Evolutionary conservation across 371 early-diverging fungal genomes (phyloP), one percentile per base, ranked within the genome.

Genomic region (Dichotomocladium elegans): DNA sequence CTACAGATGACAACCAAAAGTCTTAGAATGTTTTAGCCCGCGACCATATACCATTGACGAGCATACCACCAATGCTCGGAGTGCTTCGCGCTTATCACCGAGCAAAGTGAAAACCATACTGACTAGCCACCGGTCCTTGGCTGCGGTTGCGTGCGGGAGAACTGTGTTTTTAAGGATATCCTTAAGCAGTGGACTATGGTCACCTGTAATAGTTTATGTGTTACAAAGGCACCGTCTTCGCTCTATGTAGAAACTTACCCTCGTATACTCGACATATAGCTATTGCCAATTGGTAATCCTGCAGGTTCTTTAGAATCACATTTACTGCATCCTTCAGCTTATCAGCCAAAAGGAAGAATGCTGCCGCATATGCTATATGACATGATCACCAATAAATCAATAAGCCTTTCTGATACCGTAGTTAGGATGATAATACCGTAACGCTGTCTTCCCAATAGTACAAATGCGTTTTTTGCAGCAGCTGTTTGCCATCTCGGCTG

Each of bases 381-480:
- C 8, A 11, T 17, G 21, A 21, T 37, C n/a, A 37, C 17, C n/a
- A 17, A 15, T 83, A 74, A 19, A 42, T 17, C 47, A 40, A 33
- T 10, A 44, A 1, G 11, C 15, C 30, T n/a, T 19, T 45, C 4
- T n/a, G 45, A 30, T 31, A 26, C 37, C n/a, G n/a, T n/a, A n/a
- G n/a, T n/a, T n/a, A n/a, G n/a, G n/a, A n/a, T n/a, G n/a, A 9
- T 12, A 37, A 53, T 77, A 91, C 91, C 89, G 63, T 88, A 96
- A 44, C 99, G 81, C 60, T 96, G 96, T 57, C 90, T 93, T 54
- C 98, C 95, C 21, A 99, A 72, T 26, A 98, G 66, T 7, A 88
- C 98, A 74, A 89, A 99, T 0, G 99, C 99, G 64, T 99, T 99
- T 67, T 99, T 99, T 8, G 89, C 69, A 1, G 99, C 99, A 0